These are phyloP conservation scores for Mortierella sp. DNA, from an alignment of 371 early-diverging fungal genomes.

Conservation along the genomic window DNA sequence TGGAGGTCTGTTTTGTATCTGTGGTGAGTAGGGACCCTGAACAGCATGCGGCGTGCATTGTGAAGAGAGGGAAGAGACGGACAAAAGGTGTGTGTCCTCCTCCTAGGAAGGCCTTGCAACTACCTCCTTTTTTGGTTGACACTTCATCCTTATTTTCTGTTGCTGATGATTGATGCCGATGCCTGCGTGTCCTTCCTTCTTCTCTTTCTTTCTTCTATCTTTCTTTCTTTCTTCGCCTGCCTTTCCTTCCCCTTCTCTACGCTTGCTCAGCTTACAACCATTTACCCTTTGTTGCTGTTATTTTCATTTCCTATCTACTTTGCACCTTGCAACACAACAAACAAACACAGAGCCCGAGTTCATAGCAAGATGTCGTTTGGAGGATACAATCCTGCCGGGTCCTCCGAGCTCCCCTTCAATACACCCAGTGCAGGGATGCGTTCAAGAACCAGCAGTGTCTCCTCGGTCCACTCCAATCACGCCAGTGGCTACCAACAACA, in stretches of 20 bases:
- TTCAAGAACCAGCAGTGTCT: slow-evolving; percentile 44
- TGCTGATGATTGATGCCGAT: not conserved
- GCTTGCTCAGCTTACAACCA: not conserved
- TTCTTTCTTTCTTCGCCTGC: not conserved
- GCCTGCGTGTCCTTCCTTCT: not conserved
- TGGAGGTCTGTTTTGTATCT: not conserved
- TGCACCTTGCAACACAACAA: not conserved
- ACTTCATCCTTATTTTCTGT: slow-evolving; percentile 7
- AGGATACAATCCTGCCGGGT: slow-evolving; percentile 37
- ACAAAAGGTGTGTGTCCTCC: not conserved
- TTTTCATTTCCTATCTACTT: not conserved
- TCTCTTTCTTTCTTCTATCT: not conserved
- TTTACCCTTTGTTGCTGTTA: not conserved
- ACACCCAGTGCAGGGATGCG: slow-evolving; percentile 30
- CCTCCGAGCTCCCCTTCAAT: slow-evolving; percentile 47
- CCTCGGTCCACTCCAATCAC: slow-evolving; percentile 46
- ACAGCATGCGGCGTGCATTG: not conserved
- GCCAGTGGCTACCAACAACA: slow-evolving; percentile 20
- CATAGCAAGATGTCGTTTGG: slow-evolving; percentile 39
- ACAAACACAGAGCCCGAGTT: not conserved
- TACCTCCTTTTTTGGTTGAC: not conserved
- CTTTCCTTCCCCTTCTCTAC: not conserved
- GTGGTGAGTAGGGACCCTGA: not conserved
- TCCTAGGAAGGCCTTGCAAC: not conserved
- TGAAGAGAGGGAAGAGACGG: not conserved